Conservation (phyloP, 257 asterid genomes). For the Nemophila menziesii region DNA sequence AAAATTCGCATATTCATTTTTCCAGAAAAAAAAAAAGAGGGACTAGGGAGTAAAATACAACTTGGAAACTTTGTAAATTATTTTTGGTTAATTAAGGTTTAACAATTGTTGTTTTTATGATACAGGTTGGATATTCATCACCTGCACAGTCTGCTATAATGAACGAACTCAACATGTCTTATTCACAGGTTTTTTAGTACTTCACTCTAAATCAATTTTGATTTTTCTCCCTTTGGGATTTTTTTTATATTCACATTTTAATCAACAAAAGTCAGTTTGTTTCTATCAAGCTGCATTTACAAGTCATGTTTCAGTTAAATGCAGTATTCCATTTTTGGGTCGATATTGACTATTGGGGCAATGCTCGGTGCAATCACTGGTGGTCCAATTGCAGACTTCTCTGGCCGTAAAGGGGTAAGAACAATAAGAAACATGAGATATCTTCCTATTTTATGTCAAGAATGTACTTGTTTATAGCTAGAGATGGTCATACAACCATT, state of each 20-base stretch:
- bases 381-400: slow-evolving; percentile 16
- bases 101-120: too few species aligned
- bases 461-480: too few species aligned
- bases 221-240: neutral
- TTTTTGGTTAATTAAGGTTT: too few species aligned
- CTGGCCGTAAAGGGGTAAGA: slow-evolving; percentile 25
- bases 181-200: slow-evolving; percentile 14
- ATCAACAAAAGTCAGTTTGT: neutral
- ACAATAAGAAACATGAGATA: neutral
- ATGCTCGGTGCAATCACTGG: slow-evolving; percentile 23
- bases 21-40: too few species aligned
- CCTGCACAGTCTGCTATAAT: slow-evolving; percentile 17
- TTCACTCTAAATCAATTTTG: neutral
- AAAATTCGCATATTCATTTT: too few species aligned
- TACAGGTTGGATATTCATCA: slow-evolving; percentile 21
- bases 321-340: slow-evolving; percentile 27
- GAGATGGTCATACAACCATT: too few species aligned
- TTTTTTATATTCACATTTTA: neutral
- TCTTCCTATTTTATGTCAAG: neutral
- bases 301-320: neutral
- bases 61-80: too few species aligned
- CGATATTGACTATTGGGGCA: slow-evolving; percentile 23
- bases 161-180: slow-evolving; percentile 12
- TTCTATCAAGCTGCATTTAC: neutral
- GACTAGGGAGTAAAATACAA: too few species aligned